A percentile compares a stretch with the other conserved stretches of the same genome.
Conservation (phyloP, 345 rosid species). For the Eutrema japonicum region DNA sequence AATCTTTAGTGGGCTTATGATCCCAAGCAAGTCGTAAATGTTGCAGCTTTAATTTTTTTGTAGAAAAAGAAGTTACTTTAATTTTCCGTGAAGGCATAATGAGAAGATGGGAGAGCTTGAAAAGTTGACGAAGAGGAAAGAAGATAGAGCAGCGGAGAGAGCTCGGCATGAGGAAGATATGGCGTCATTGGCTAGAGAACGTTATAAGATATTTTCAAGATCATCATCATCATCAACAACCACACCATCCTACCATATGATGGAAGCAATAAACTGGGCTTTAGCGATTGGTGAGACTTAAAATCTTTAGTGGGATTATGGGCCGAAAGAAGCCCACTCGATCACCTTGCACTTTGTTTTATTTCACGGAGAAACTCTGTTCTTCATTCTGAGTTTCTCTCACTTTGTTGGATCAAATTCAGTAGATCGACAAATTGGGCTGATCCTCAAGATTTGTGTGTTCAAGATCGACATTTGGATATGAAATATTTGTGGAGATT, state of each 20-base stretch:
- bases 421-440: neutral
- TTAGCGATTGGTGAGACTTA: too few species aligned
- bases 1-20: too few species aligned
- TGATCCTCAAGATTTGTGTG: neutral
- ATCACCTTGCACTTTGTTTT: neutral
- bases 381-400: neutral
- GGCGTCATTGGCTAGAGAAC: conserved; percentile 78
- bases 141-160: conserved; percentile 87
- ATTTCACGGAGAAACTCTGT: neutral
- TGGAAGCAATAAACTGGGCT: too few species aligned
- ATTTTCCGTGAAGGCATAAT: conserved; percentile 63
- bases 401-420: neutral
- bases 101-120: conserved; percentile 95
- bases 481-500: neutral
- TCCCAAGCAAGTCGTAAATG: too few species aligned
- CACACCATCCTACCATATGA: conserved; percentile 22
- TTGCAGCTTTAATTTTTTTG: too few species aligned
- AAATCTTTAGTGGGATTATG: neutral
- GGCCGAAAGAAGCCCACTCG: neutral
- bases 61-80: too few species aligned
- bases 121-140: conserved; percentile 91
- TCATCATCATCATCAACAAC: too few species aligned
- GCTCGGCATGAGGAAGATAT: conserved; percentile 94
- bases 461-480: neutral
- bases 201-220: too few species aligned